Base-by-base conservation (phyloP, 495 filamentous ascomycete genomes). In the Penicillium paxilli region DNA sequence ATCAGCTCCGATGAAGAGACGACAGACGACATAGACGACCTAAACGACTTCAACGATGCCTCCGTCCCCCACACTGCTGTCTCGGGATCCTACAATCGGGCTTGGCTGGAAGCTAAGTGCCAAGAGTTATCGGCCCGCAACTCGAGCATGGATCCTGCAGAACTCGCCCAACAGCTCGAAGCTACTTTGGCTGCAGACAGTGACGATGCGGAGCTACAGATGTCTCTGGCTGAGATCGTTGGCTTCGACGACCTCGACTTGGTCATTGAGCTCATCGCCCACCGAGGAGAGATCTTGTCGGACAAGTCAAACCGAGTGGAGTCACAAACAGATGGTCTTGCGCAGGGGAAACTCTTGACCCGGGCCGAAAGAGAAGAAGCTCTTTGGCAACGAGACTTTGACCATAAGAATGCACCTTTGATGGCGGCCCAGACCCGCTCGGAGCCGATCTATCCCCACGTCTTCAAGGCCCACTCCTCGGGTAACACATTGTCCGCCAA, bases 161-260 rank as follows among this genome's bases (percentile, higher is more conserved):
- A 84, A 42, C 76, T 96, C 21, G 72, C 86, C 51, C 80, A 86
- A 50, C 89, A 95, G 65, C 80, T 96, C 32, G 69, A 83, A 16
- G 87, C 86, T 5, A 72, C 87, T 7, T 63, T 95, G 46, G 81
- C 78, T 4, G 83, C 87, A 21, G 83, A 88, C 60, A 77, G 74
- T 51, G 75, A 79, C 23, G 90, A 96, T 59, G 89, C 92, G 19
- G 90, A 92, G 59, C 71, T 98, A 7, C 94, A 98, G 69, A 91
- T 90, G 67, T 82, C 82, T 17, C 77, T 98, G n/a, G 90, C 88
- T 0, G 95, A 98, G 62, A 85, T 96, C 51, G 76, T 98, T 46
- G 94, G 94, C 0, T 97, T 90, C 63, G 90, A 92, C 52, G 92
- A 98, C 59, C 72, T 98, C 12, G 92, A 98, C 49, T 82, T 97